phyloP scores from a whole-genome alignment of 257 asterid genomes.

The Anisodus acutangulus region DNA sequence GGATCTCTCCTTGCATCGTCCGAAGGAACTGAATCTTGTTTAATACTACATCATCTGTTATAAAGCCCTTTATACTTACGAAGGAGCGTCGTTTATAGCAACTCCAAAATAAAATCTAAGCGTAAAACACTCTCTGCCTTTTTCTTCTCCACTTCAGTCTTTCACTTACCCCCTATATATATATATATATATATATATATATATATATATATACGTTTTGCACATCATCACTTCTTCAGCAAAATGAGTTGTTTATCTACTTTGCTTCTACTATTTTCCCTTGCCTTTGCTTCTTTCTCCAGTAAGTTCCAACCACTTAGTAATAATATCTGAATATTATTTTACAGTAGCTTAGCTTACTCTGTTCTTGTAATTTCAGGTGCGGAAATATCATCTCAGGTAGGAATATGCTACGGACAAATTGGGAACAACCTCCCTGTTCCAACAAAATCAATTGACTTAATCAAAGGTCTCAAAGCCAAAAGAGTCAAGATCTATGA shows the following conservation, averaged over 20 bases:
- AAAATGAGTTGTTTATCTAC: conserved; percentile 13
- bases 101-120: background rate
- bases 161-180: background rate
- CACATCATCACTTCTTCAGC: background rate
- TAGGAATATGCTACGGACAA: conserved; percentile 91
- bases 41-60: background rate
- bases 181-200: background rate
- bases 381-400: conserved; percentile 51
- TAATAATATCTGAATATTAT: background rate
- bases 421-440: conserved; percentile 84
- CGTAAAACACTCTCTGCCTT: background rate
- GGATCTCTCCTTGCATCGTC: too few relatives aligned
- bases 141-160: background rate
- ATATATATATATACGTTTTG: background rate
- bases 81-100: background rate
- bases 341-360: background rate
- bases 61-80: background rate
- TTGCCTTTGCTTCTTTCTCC: conserved; percentile 24
- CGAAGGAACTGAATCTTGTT: conserved; percentile 3
- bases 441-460: conserved; percentile 56
- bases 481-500: conserved; percentile 81
- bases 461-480: conserved; percentile 64
- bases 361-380: conserved; percentile 40
- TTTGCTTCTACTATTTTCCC: background rate
- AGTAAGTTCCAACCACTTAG: background rate